phyloP scores from a whole-genome alignment of 305 asterid genomes.

The Solanum hybrid region DNA sequence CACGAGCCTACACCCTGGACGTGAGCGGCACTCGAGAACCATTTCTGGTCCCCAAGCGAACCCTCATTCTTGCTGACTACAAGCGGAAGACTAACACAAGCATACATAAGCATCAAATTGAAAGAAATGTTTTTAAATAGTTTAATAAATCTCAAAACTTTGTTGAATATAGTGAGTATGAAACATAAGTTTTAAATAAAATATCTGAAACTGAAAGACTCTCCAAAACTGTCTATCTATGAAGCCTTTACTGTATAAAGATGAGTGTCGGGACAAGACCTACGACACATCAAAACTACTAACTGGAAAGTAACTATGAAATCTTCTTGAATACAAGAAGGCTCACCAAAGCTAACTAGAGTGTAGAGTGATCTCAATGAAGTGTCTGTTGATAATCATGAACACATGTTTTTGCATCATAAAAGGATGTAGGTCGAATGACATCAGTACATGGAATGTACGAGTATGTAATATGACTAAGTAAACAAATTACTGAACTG shows the following conservation, averaged over 20 bases:
- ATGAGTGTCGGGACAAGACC: background rate
- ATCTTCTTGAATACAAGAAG: background rate
- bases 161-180: background rate
- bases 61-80: background rate
- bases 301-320: background rate
- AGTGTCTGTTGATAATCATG: background rate
- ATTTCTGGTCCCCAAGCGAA: background rate
- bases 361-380: background rate
- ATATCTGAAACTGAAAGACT: background rate
- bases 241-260: background rate
- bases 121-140: background rate
- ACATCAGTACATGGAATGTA: background rate
- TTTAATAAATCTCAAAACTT: background rate
- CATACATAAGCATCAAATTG: background rate
- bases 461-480: background rate
- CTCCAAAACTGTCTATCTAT: background rate
- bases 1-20: background rate
- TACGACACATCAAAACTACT: background rate
- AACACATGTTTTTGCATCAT: background rate
- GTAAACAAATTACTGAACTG: background rate
- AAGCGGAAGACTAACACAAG: background rate
- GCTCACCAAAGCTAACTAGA: background rate
- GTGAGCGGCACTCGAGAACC: background rate
- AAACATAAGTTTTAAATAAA: background rate
- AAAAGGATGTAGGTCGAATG: background rate